Conservation (phyloP, 345 rosid species). For the Bretschneidera sinensis region DNA sequence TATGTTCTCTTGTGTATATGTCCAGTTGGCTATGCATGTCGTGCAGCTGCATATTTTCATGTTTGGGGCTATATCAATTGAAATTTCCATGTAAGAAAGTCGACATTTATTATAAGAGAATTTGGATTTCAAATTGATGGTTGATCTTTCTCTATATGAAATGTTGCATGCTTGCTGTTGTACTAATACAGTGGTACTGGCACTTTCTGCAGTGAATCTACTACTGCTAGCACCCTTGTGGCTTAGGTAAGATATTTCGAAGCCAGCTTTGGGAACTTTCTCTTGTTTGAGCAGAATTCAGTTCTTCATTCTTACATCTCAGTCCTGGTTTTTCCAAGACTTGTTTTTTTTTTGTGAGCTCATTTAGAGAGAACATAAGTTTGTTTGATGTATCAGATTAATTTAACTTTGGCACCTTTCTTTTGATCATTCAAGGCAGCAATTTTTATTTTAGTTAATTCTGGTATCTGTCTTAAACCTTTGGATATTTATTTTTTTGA, state of each 20-base stretch:
- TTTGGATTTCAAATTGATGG: no score
- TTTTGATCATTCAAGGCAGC: neutral
- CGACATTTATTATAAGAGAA: no score
- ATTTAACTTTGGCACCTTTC: neutral
- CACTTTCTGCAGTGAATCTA: slow-evolving; percentile 48
- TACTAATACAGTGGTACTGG: neutral
- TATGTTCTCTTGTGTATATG: no score
- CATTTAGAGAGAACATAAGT: neutral
- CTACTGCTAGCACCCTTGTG: slow-evolving; percentile 67
- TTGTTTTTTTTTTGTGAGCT: slow-evolving; percentile 4
- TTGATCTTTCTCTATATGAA: neutral
- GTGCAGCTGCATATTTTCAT: no score
- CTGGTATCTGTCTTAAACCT: no score
- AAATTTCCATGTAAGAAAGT: no score
- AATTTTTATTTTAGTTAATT: neutral
- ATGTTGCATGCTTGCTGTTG: neutral
- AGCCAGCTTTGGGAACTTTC: neutral
- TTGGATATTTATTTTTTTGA: no score
- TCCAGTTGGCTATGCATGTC: no score
- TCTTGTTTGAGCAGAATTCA: neutral
- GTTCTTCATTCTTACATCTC: neutral
- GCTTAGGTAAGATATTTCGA: slow-evolving; percentile 28
- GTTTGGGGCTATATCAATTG: no score
- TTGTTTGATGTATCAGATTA: slow-evolving; percentile 1
- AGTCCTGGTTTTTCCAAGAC: neutral